Evolutionary conservation across 495 filamentous ascomycete species (phyloP).

Genomic region (Pyrenula massariospora): DNA sequence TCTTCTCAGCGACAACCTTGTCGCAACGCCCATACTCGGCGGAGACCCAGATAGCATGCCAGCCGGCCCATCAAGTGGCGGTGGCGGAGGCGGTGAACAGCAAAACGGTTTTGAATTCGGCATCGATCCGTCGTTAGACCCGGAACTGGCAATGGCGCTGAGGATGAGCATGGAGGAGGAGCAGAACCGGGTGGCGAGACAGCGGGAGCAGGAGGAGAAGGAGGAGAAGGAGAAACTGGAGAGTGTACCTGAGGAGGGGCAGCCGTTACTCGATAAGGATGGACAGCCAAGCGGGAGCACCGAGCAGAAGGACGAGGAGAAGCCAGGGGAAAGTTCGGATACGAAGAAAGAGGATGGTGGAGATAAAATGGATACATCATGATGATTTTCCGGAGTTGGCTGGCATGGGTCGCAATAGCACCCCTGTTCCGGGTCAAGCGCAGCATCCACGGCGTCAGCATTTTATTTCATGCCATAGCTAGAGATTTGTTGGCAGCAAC

Average conservation of each 20-base stretch:
- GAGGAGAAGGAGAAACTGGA: slow-evolving; percentile 61
- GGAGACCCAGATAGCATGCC: slow-evolving; percentile 52
- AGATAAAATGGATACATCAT: slow-evolving; percentile 88
- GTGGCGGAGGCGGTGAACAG: slow-evolving; percentile 63
- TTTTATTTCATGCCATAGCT: too few species aligned
- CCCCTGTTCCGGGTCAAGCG: too few species aligned
- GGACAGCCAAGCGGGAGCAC: slow-evolving; percentile 56
- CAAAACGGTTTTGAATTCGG: slow-evolving; percentile 22
- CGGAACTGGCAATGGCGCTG: slow-evolving; percentile 88
- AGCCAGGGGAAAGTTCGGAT: slow-evolving; percentile 15
- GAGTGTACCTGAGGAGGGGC: slow-evolving; percentile 73
- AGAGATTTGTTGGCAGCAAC: too few species aligned
- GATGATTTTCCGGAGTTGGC: slow-evolving; percentile 7
- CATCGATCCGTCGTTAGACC: slow-evolving; percentile 60
- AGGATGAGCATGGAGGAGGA: slow-evolving; percentile 98
- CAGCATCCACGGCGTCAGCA: too few species aligned
- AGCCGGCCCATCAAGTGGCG: slow-evolving; percentile 39
- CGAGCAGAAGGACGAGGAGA: slow-evolving; percentile 9
- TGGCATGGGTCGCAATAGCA: not conserved
- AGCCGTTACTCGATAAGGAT: slow-evolving; percentile 52
- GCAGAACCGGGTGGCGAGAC: slow-evolving; percentile 81
- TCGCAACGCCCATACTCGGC: slow-evolving; percentile 79
- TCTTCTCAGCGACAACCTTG: slow-evolving; percentile 82
- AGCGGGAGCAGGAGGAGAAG: slow-evolving; percentile 54
- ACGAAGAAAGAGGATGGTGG: slow-evolving; percentile 52